phyloP scores from a whole-genome alignment of 108 stramenopile species.

The Schizochytrium sp. region DNA sequence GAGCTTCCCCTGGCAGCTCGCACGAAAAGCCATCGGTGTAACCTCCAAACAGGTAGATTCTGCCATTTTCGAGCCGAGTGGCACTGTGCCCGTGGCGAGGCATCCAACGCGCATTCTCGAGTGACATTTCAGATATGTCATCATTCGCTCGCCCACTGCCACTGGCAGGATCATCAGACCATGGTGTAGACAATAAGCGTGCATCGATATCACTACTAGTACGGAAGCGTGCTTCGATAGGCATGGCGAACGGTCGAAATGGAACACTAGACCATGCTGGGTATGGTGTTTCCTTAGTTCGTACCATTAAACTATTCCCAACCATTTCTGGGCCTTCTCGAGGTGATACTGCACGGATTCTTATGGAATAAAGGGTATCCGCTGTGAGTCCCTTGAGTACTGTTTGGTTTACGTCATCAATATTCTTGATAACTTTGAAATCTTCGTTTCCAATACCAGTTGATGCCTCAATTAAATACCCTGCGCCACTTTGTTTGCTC shows the following conservation, averaged over 20 bases:
- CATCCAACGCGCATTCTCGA: neutral
- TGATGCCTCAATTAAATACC: neutral
- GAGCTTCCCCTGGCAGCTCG: neutral
- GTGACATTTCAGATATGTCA: neutral
- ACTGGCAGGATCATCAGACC: neutral
- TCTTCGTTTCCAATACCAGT: neutral
- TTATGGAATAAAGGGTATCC: neutral
- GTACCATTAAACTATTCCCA: neutral
- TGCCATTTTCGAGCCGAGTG: neutral
- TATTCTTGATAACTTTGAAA: neutral
- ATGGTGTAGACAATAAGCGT: neutral
- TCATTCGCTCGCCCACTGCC: neutral
- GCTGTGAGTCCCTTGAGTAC: neutral
- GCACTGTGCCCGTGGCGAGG: neutral
- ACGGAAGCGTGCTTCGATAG: neutral
- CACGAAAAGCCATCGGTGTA: slow-evolving; percentile 10
- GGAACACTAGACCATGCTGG: neutral
- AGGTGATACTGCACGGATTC: slow-evolving; percentile 12
- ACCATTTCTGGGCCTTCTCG: slow-evolving; percentile 2
- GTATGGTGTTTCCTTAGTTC: neutral
- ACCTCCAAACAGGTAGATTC: slow-evolving; percentile 24
- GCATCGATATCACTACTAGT: neutral
- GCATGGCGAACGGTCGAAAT: neutral
- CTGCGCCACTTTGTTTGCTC: neutral
- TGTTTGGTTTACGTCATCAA: neutral